phyloP scores from a whole-genome alignment of 768 basidiomycete genomes.

The Boletus tylopilopsis region DNA sequence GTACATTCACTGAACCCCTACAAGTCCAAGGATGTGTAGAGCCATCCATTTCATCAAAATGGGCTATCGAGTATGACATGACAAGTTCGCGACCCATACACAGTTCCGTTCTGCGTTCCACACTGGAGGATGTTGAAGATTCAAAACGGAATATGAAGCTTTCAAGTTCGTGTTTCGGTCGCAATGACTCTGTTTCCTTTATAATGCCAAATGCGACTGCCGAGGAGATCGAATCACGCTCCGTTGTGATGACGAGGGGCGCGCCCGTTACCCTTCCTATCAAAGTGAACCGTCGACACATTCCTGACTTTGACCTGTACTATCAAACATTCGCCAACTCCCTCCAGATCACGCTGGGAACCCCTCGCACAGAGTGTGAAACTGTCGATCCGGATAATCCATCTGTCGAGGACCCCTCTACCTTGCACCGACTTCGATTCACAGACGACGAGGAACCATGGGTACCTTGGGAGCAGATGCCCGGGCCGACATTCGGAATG shows the following conservation, averaged over 20 bases:
- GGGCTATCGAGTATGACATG: constrained; percentile 4
- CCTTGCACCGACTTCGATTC: neutral
- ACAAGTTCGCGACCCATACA: neutral
- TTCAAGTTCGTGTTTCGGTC: no score
- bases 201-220: constrained; percentile 6
- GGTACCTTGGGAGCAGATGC: constrained; percentile 16
- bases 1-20: constrained; percentile 1
- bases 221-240: constrained; percentile 1
- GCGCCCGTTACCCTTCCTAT: constrained; percentile 4
- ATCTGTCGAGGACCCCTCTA: neutral
- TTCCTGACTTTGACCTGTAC: constrained; percentile 8
- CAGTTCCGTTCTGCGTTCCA: neutral
- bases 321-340: constrained; percentile 12
- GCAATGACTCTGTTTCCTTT: neutral
- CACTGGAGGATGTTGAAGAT: neutral
- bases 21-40: neutral
- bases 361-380: neutral
- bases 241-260: constrained; percentile 8
- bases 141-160: neutral
- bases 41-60: neutral
- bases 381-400: constrained; percentile 6
- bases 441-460: constrained; percentile 17
- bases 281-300: constrained; percentile 1
- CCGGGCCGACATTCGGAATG: no score
- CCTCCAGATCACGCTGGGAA: neutral